phyloP scores from a whole-genome alignment of 257 asterid genomes.

The Fraxinus anomala region DNA sequence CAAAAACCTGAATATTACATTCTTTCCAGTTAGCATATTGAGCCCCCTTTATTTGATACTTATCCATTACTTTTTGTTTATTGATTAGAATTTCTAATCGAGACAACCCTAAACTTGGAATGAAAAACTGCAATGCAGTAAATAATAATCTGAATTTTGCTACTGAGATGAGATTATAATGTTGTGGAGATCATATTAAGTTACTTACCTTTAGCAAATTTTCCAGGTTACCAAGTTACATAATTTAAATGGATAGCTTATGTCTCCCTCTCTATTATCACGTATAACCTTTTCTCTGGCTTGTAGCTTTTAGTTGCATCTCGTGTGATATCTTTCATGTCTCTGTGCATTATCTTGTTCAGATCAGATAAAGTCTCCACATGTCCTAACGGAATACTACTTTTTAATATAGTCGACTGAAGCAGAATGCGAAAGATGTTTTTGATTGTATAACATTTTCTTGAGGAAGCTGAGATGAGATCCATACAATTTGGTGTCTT shows the following conservation, averaged over 20 bases:
- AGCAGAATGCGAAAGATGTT: background rate
- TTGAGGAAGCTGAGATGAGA: background rate
- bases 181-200: background rate
- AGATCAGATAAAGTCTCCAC: background rate
- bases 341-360: background rate
- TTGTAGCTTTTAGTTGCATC: background rate
- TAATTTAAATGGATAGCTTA: background rate
- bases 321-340: background rate
- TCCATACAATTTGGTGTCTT: background rate
- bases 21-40: background rate
- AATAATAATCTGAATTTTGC: background rate
- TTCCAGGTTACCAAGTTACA: background rate
- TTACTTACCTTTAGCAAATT: background rate
- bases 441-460: too few relatives aligned
- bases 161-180: background rate
- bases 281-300: background rate
- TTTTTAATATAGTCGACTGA: background rate
- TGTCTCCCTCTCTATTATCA: background rate
- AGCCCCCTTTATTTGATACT: background rate
- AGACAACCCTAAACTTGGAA: background rate
- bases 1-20: background rate
- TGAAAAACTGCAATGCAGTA: background rate
- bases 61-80: background rate
- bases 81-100: background rate
- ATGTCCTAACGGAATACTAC: background rate